These are phyloP conservation scores for Corniculantispora saksenae DNA, from an alignment of 2,329 filamentous ascomycete genomes.

Conservation along the genomic window DNA sequence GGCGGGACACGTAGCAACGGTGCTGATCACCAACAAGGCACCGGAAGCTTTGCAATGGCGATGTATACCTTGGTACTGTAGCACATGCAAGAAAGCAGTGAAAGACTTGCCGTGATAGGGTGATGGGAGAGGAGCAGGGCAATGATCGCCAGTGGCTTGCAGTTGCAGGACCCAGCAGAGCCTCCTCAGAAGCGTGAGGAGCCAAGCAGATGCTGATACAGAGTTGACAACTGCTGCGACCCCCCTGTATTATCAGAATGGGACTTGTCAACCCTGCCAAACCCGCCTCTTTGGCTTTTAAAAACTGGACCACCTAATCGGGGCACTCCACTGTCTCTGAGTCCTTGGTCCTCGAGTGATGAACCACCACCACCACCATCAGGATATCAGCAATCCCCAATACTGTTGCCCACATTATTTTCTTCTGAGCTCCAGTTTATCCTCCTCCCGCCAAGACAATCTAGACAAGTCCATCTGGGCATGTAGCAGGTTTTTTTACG, in stretches of 20 bases:
- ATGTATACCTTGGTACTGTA: too few relatives aligned
- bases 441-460: neutral
- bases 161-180: neutral
- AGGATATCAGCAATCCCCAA: neutral
- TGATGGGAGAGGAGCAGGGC: neutral
- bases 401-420: neutral
- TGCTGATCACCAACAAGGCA: neutral
- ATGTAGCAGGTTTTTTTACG: neutral
- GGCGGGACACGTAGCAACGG: neutral
- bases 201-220: too few relatives aligned
- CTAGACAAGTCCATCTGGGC: neutral
- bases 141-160: constrained; percentile 7
- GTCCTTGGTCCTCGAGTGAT: neutral
- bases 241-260: neutral
- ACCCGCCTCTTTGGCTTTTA: neutral
- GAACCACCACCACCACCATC: neutral
- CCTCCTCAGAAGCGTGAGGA: too few relatives aligned
- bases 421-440: neutral
- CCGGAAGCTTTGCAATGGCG: neutral
- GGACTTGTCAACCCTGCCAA: neutral
- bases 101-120: neutral
- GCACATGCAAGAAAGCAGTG: neutral
- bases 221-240: too few relatives aligned
- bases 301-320: neutral
- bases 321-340: neutral